Percentiles rank a stretch among this genome's conserved stretches.
These are phyloP conservation scores for Talaromyces trachyspermus DNA, from an alignment of 495 filamentous ascomycete genomes.

Conservation along the genomic window DNA sequence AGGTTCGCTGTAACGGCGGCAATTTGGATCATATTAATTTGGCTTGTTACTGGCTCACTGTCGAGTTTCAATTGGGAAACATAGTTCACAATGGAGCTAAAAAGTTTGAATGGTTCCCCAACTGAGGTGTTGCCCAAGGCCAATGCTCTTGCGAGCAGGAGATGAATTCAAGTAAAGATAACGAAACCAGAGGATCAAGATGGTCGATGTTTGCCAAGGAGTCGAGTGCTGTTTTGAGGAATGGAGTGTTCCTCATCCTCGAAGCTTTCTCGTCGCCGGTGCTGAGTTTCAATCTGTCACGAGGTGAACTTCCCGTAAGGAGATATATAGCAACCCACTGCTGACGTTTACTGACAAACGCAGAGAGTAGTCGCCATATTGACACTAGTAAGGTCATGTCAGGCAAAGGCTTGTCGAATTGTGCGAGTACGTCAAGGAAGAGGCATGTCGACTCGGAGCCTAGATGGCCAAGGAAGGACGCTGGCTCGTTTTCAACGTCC, in stretches of 20 bases:
- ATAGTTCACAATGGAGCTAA: slow-evolving; percentile 59
- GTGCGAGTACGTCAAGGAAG: slow-evolving; percentile 71
- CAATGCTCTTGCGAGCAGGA: slow-evolving; percentile 80
- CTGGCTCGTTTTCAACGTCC: slow-evolving; percentile 58
- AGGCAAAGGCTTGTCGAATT: slow-evolving; percentile 68
- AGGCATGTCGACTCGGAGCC: slow-evolving; percentile 72
- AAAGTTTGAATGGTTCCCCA: slow-evolving; percentile 68
- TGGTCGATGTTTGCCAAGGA: slow-evolving; percentile 60
- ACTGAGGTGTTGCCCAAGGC: slow-evolving; percentile 77
- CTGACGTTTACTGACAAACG: slow-evolving; percentile 82
- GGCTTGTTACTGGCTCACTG: slow-evolving; percentile 32
- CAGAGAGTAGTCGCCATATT: slow-evolving; percentile 81
- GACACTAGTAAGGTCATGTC: slow-evolving; percentile 51
- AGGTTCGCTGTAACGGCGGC: slow-evolving; percentile 79
- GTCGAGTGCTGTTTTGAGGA: slow-evolving; percentile 70
- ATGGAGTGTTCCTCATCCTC: slow-evolving; percentile 46
- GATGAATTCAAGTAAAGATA: slow-evolving; percentile 80
- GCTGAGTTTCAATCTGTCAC: slow-evolving; percentile 56
- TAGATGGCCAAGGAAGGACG: slow-evolving; percentile 82
- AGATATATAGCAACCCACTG: slow-evolving; percentile 93
- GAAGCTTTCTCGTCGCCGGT: slow-evolving; percentile 28
- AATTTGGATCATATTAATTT: slow-evolving; percentile 57
- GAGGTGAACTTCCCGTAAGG: slow-evolving; percentile 78
- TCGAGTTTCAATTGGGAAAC: slow-evolving; percentile 53
- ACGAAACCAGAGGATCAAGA: slow-evolving; percentile 50